Conservation (phyloP, 108 stramenopile genomes). For the Fragilaria crotonensis region DNA sequence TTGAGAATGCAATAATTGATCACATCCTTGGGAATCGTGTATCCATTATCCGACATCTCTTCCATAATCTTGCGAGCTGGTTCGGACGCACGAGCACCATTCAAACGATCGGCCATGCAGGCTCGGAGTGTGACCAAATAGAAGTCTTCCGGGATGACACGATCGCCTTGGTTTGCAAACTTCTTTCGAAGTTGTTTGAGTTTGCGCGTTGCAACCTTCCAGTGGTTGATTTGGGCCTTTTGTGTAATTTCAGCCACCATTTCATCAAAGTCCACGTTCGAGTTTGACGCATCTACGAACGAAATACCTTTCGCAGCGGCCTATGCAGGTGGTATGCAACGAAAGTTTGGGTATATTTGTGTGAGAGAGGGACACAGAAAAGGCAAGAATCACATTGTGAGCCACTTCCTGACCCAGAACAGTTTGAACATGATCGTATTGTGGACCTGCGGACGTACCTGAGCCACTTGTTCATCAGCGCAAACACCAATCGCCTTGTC, state of each 20-base stretch:
- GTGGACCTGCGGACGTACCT: too few relatives aligned
- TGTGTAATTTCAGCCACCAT: slow-evolving; percentile 38
- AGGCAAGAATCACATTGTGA: too few relatives aligned
- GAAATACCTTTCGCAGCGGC: slow-evolving; percentile 42
- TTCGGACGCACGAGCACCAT: slow-evolving; percentile 82
- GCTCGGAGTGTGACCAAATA: slow-evolving; percentile 56
- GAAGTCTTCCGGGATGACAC: slow-evolving; percentile 46
- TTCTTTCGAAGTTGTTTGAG: slow-evolving; percentile 44
- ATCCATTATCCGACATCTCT: slow-evolving; percentile 57
- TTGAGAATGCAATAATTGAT: slow-evolving; percentile 61
- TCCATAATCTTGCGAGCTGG: slow-evolving; percentile 79
- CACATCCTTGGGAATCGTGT: slow-evolving; percentile 48
- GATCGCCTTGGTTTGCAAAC: slow-evolving; percentile 32
- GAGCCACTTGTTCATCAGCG: slow-evolving; percentile 23
- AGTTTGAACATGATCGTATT: too few relatives aligned
- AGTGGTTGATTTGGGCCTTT: slow-evolving; percentile 62
- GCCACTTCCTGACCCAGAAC: too few relatives aligned
- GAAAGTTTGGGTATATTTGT: too few relatives aligned
- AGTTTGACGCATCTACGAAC: slow-evolving; percentile 70
- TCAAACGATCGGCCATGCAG: slow-evolving; percentile 63
- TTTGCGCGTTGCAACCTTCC: slow-evolving; percentile 77
- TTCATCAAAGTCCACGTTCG: slow-evolving; percentile 64
- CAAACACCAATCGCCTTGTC: slow-evolving; percentile 21
- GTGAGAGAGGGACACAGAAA: too few relatives aligned
- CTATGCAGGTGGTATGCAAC: slow-evolving; percentile 16